phyloP scores from a whole-genome alignment of 306 rosid species.

The Clitoria ternatea region DNA sequence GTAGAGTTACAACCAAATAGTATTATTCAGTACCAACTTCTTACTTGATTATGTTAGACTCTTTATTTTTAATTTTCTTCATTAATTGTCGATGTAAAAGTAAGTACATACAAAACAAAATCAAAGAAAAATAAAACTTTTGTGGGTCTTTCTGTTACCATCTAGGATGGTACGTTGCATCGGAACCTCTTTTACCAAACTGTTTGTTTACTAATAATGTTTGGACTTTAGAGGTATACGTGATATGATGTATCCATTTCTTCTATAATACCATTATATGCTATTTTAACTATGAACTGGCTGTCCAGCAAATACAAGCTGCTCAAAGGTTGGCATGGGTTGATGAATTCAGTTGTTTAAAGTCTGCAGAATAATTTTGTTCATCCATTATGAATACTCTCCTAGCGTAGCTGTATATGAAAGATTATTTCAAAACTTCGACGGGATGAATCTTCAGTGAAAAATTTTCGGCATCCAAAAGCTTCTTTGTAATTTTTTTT shows the following conservation, averaged over 20 bases:
- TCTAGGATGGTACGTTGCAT: background rate
- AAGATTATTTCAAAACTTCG: background rate
- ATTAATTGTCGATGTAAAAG: background rate
- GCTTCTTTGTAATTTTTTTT: background rate
- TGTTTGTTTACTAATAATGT: background rate
- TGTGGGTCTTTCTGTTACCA: background rate
- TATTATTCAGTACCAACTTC: background rate
- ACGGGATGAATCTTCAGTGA: background rate
- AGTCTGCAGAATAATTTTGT: background rate
- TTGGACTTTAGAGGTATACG: background rate
- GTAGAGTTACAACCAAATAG: background rate
- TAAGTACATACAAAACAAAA: background rate
- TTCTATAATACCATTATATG: background rate
- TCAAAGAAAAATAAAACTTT: no score
- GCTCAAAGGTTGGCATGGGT: background rate
- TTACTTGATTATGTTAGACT: background rate
- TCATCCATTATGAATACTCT: background rate
- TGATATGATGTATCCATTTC: background rate
- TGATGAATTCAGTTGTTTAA: background rate
- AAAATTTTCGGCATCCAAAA: background rate
- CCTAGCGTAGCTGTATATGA: background rate
- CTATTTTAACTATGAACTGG: background rate
- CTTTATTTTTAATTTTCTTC: no score
- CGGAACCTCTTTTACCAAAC: background rate
- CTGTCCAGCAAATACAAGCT: background rate